Percentiles rank a stretch among this genome's conserved stretches.
Evolutionary conservation across 2,329 filamentous ascomycete genomes (phyloP).

Genomic region (Mariannaea elegans): DNA sequence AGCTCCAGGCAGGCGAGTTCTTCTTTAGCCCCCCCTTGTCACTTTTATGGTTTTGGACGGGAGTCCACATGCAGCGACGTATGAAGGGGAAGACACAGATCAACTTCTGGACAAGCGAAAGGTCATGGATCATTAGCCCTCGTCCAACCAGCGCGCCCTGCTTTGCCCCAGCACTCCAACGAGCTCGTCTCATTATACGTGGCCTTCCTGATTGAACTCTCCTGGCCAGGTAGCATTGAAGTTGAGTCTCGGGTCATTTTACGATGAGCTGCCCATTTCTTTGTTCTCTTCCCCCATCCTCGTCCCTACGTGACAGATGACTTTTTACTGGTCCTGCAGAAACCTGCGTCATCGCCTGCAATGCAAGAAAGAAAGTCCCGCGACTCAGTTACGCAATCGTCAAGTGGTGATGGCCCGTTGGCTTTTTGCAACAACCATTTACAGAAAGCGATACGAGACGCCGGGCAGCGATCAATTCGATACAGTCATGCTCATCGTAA

Average conservation of each 20-base stretch:
- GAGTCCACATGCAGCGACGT: background rate
- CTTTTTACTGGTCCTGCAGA: background rate
- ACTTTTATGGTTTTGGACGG: slow-evolving; percentile 1
- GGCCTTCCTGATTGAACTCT: background rate
- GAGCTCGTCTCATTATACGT: slow-evolving; percentile 23
- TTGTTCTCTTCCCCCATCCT: background rate
- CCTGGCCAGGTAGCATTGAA: too few species aligned
- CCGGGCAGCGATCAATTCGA: too few species aligned
- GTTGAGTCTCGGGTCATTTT: background rate
- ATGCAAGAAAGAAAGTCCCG: too few species aligned
- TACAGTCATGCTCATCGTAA: too few species aligned
- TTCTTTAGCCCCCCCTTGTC: background rate
- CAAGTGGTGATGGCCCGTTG: too few species aligned
- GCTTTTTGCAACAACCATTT: too few species aligned
- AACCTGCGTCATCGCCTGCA: too few species aligned
- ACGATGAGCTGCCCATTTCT: background rate
- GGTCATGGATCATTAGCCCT: background rate
- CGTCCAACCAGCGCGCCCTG: background rate
- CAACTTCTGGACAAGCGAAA: background rate
- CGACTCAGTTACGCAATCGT: too few species aligned
- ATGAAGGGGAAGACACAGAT: too few species aligned
- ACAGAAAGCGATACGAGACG: too few species aligned
- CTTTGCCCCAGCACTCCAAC: background rate
- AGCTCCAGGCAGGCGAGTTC: slow-evolving; percentile 12
- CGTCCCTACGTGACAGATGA: background rate